A percentile compares a stretch with the other conserved stretches of the same genome.
Conservation (phyloP, 2,329 filamentous ascomycete genomes). For the Sodiomyces alkalinus region DNA sequence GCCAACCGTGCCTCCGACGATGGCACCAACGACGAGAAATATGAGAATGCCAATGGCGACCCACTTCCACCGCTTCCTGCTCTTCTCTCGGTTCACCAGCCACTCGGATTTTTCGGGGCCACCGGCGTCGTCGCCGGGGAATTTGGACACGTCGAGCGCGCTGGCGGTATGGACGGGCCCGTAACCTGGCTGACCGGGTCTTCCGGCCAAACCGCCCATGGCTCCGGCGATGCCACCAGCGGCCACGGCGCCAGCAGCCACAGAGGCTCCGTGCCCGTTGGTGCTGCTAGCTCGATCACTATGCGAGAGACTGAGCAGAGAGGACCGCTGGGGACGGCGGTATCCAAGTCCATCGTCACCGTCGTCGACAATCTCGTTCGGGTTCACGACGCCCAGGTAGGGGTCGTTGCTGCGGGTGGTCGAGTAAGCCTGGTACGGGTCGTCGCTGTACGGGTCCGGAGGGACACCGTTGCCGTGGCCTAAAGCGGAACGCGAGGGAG, state of each 20-base stretch:
- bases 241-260: slow-evolving; percentile 29
- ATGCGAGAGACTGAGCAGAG: slow-evolving; percentile 40
- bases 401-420: slow-evolving; percentile 28
- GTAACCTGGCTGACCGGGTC: slow-evolving; percentile 29
- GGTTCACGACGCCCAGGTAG: slow-evolving; percentile 49
- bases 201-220: slow-evolving; percentile 15
- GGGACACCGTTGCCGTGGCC: slow-evolving; percentile 22
- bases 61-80: slow-evolving; percentile 54
- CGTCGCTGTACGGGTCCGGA: slow-evolving; percentile 38
- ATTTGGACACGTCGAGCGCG: slow-evolving; percentile 12
- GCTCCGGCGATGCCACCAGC: slow-evolving; percentile 27
- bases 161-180: slow-evolving; percentile 30
- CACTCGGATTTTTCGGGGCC: slow-evolving; percentile 51
- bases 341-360: slow-evolving; percentile 69
- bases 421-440: slow-evolving; percentile 50
- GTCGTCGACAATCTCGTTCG: slow-evolving; percentile 70
- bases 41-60: slow-evolving; percentile 49
- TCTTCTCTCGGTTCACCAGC: slow-evolving; percentile 41
- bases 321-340: slow-evolving; percentile 32
- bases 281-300: slow-evolving; percentile 17
- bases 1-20: slow-evolving; percentile 61
- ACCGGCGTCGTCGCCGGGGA: slow-evolving; percentile 17
- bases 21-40: slow-evolving; percentile 51
- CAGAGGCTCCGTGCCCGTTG: slow-evolving; percentile 15
- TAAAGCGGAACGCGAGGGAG: slow-evolving; percentile 34